Percentiles rank a stretch among this genome's conserved stretches.
phyloP scores from a whole-genome alignment of 163 green algal species.

The Chlamydomonas reinhardtii region DNA sequence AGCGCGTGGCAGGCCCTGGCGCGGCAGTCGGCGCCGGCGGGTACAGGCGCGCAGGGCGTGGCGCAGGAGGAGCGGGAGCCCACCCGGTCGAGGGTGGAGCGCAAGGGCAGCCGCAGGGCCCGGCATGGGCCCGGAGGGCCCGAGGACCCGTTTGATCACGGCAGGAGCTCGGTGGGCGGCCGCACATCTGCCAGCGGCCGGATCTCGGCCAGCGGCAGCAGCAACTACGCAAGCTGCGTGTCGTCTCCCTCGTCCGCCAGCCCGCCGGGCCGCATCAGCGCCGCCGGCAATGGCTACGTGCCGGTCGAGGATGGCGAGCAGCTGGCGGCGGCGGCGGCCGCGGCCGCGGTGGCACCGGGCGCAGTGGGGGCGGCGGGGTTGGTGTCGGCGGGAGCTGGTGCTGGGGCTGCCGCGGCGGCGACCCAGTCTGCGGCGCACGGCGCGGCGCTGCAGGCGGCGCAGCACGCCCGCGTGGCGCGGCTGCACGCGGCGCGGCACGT shows the following conservation, averaged over 20 bases:
- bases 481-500: constrained; percentile 1
- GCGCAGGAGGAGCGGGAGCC: background rate
- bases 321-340: too few species aligned
- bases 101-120: background rate
- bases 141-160: background rate
- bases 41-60: background rate
- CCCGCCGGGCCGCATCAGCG: background rate
- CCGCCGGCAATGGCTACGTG: background rate
- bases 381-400: background rate
- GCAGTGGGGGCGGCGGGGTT: too few species aligned
- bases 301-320: too few species aligned
- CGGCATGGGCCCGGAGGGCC: background rate
- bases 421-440: too few species aligned
- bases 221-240: background rate
- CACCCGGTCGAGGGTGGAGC: background rate
- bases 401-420: background rate
- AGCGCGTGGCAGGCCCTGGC: background rate
- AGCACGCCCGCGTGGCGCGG: background rate
- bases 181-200: too few species aligned
- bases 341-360: too few species aligned
- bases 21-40: background rate
- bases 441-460: background rate
- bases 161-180: too few species aligned
- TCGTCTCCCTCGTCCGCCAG: background rate
- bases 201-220: too few species aligned